These are phyloP conservation scores for Rauvolfia tetraphylla DNA, from an alignment of 257 asterid genomes.

Conservation along the genomic window DNA sequence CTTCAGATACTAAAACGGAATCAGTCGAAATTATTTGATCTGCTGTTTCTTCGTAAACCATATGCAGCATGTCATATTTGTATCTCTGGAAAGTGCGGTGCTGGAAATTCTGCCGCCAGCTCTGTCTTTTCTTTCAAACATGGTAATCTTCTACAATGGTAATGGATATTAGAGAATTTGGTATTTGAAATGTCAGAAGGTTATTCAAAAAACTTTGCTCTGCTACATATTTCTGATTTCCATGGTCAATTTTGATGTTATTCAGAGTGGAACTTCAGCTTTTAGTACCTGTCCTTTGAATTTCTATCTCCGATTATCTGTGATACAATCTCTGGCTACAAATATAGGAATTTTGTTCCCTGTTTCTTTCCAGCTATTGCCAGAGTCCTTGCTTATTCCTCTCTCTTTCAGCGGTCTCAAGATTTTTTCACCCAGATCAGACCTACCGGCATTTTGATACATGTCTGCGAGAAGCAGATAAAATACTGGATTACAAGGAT, in stretches of 20 bases:
- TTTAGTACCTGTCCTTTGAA: not conserved
- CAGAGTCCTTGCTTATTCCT: slow-evolving; percentile 30
- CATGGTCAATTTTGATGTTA: not conserved
- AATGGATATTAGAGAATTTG: not conserved
- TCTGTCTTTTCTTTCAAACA: not conserved
- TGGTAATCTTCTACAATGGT: not conserved
- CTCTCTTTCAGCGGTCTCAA: slow-evolving; percentile 27
- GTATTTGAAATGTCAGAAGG: not conserved
- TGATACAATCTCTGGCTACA: not conserved
- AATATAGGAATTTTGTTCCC: not conserved
- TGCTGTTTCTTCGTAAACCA: not conserved
- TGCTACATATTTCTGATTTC: not conserved
- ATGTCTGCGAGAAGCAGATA: slow-evolving; percentile 35
- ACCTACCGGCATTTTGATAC: slow-evolving; percentile 34
- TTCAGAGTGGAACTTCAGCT: not conserved
- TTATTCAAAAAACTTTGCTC: not conserved
- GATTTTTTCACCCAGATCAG: slow-evolving; percentile 34
- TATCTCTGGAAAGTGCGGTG: not conserved
- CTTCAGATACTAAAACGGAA: too few relatives aligned
- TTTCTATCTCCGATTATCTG: not conserved
- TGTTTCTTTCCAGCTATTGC: slow-evolving; percentile 47
- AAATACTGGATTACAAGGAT: slow-evolving; percentile 40
- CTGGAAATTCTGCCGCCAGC: not conserved
- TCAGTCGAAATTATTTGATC: not conserved
- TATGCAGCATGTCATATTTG: not conserved